Percentiles rank a stretch among this genome's conserved stretches.
These are phyloP conservation scores for Papiliotrema laurentii DNA, from an alignment of 1,284 basidiomycete genomes.

Conservation along the genomic window DNA sequence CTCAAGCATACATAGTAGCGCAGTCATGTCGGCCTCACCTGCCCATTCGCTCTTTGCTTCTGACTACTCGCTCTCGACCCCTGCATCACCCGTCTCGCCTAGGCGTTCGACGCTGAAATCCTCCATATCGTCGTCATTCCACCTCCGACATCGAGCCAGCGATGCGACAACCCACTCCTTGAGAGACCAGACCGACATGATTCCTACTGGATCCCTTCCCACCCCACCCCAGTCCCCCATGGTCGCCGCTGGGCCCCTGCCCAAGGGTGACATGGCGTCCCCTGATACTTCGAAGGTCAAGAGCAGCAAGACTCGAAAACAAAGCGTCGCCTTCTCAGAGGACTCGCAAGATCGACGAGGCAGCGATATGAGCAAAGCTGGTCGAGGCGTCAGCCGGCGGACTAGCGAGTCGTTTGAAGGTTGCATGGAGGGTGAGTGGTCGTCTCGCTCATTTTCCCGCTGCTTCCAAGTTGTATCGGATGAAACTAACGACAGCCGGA, in stretches of 20 bases:
- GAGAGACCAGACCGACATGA: background rate
- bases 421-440: constrained; percentile 42
- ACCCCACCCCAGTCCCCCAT: constrained; percentile 4
- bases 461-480: background rate
- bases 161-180: background rate
- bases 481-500: constrained; percentile 19
- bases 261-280: background rate
- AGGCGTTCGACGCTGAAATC: background rate
- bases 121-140: background rate
- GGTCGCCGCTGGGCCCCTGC: background rate
- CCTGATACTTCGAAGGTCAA: background rate
- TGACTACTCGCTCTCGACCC: constrained; percentile 29
- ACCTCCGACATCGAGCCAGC: background rate
- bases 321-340: background rate
- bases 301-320: background rate
- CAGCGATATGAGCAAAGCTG: background rate
- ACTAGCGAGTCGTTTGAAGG: constrained; percentile 21
- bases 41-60: constrained; percentile 29
- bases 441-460: no score
- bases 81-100: constrained; percentile 9
- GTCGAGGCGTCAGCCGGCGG: constrained; percentile 1
- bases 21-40: constrained; percentile 11
- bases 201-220: constrained; percentile 1
- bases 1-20: no score
- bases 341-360: background rate